Base-by-base conservation (phyloP, 345 rosid genomes). In the Citrus glauca region DNA sequence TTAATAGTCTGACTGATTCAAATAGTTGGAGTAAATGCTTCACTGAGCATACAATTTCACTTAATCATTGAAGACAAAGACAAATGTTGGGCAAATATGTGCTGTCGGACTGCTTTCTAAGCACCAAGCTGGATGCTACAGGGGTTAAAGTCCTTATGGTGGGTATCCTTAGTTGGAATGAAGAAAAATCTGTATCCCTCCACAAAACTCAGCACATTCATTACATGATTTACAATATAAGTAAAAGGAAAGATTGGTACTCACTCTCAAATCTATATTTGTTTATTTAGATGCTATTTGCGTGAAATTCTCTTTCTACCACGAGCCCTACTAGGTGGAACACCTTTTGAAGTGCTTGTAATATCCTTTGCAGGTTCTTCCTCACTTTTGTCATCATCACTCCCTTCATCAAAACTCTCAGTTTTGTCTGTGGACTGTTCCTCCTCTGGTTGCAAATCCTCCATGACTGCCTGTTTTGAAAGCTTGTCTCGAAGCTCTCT, bases 401-500 rank as follows among this genome's bases (percentile, higher is more conserved):
- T 87, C 78, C 40, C 89, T 63, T 88, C 88, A 59, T 89, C 89
- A 28, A 85, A 89, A 80, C 89, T 88, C 78, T 90, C 93, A 7
- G 90, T 85, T 90, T 88, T 83, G 55, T 88, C 99, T 13, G 89
- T 82, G 2, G 88, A 84, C 32, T 86, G 94, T 70, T 83, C 91
- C 81, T 89, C 93, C 81, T 87, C 89, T 30, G 78, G 76, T 30
- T 79, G 76, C 55, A 63, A 71, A 77, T 85, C 81, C 79, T 85
- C 32, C 6, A 3, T 81, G 40, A 82, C 61, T 71, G 82, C 87
- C 74, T 75, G 81, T 80, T 88, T 86, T 27, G 86, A 81, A 20
- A 89, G 85, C 85, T 88, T 88, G 65, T 90, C 93, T 66, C 92
- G 91, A 72, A 91, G 90, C 72, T 88, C 94, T 81, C 98, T 88